Evolutionary conservation across 176 grass and related monocot species (phyloP).

Genomic region (Cenchrus fungigraminus): DNA sequence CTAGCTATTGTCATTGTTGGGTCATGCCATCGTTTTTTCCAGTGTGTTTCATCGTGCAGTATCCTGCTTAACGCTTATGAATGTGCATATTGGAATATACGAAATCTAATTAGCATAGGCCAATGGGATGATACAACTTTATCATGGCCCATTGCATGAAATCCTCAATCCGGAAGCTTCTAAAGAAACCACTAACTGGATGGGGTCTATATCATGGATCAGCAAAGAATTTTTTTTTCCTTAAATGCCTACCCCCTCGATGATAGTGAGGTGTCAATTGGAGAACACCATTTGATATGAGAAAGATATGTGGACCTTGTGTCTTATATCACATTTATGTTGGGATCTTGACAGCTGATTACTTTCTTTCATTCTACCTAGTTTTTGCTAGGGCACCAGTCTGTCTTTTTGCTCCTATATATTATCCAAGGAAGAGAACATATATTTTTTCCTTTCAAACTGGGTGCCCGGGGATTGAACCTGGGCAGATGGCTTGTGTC

Average conservation of each 20-base stretch:
- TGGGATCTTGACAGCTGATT: background rate
- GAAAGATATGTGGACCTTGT: background rate
- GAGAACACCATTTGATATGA: background rate
- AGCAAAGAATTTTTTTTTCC: background rate
- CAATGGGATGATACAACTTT: background rate
- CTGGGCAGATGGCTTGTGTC: background rate
- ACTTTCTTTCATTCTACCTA: background rate
- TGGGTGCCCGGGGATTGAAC: background rate
- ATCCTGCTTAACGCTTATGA: slow-evolving; percentile 1
- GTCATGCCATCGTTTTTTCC: background rate
- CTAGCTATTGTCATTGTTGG: background rate
- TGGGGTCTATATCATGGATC: background rate
- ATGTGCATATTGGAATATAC: background rate
- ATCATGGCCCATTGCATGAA: background rate
- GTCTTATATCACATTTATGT: background rate
- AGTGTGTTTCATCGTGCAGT: slow-evolving; percentile 8
- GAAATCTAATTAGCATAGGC: slow-evolving; percentile 20
- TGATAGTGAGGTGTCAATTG: background rate
- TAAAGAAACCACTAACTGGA: background rate
- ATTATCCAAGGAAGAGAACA: slow-evolving; percentile 1
- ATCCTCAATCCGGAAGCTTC: background rate
- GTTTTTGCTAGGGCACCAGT: background rate
- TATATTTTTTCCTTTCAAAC: background rate
- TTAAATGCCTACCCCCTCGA: background rate
- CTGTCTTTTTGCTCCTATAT: background rate